phyloP scores from a whole-genome alignment of 495 filamentous ascomycete genomes.

The Annulohypoxylon maeteangense region DNA sequence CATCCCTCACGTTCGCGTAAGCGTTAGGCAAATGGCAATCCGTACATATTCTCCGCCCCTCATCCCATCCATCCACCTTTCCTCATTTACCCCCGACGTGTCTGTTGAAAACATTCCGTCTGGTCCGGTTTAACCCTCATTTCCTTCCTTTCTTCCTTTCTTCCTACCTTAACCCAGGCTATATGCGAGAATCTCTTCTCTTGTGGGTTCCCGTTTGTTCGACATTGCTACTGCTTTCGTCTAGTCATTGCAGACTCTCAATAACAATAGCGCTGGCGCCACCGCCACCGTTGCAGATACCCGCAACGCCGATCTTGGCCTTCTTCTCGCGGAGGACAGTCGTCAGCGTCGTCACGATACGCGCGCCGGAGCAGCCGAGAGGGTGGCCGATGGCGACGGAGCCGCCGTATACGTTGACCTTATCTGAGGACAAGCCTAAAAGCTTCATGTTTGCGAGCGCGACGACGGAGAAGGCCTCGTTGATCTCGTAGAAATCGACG shows the following conservation, averaged over 20 bases:
- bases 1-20: conserved; percentile 1
- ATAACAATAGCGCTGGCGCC: conserved; percentile 92
- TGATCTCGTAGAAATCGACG: conserved; percentile 97
- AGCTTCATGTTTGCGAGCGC: conserved; percentile 95
- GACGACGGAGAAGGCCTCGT: conserved; percentile 98
- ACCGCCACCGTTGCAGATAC: conserved; percentile 98
- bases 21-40: conserved; percentile 2
- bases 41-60: neutral
- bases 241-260: conserved; percentile 69
- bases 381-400: conserved; percentile 97
- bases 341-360: conserved; percentile 90
- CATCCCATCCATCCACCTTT: neutral
- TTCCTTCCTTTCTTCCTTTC: too few species aligned
- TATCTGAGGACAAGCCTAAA: conserved; percentile 78
- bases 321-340: conserved; percentile 89
- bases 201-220: neutral
- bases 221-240: neutral
- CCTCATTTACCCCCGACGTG: neutral
- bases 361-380: conserved; percentile 89
- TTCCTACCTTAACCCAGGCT: too few species aligned
- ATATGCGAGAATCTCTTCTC: conserved; percentile 34
- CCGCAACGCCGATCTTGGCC: conserved; percentile 91
- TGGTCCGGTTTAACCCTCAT: neutral
- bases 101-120: conserved; percentile 11
- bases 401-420: conserved; percentile 95